Evolutionary conservation across 768 basidiomycete species (phyloP).

Genomic region (Myochromella boudieri): DNA sequence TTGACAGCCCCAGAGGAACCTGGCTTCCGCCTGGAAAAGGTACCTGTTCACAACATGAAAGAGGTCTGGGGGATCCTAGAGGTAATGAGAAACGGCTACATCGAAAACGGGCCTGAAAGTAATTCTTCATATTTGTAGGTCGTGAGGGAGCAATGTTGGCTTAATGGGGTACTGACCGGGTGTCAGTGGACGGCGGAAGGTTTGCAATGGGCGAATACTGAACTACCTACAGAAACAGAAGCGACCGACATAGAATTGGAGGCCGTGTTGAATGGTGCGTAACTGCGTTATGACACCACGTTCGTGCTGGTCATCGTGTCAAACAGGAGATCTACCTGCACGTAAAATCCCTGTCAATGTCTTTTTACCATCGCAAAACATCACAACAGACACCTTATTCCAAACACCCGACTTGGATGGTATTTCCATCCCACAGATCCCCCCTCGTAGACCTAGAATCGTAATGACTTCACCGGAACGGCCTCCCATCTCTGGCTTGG

Average conservation of each 20-base stretch:
- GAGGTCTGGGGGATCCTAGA: constrained; percentile 78
- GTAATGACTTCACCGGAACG: constrained; percentile 68
- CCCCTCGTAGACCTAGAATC: constrained; percentile 49
- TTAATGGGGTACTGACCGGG: constrained; percentile 67
- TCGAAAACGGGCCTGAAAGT: not conserved
- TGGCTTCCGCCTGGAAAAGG: constrained; percentile 68
- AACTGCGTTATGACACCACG: not conserved
- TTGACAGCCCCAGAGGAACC: constrained; percentile 72
- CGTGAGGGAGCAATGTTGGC: constrained; percentile 82
- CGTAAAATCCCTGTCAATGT: constrained; percentile 74
- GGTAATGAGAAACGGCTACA: no score
- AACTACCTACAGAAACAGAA: constrained; percentile 30
- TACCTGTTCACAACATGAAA: constrained; percentile 70
- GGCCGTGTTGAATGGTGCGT: constrained; percentile 61
- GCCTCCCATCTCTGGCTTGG: constrained; percentile 60
- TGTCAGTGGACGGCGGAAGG: constrained; percentile 66
- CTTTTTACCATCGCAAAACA: constrained; percentile 48
- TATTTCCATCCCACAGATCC: constrained; percentile 32
- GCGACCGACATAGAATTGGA: constrained; percentile 57
- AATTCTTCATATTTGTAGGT: constrained; percentile 41
- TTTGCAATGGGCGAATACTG: constrained; percentile 24
- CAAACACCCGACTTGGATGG: constrained; percentile 38
- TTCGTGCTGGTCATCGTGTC: constrained; percentile 8
- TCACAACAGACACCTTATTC: constrained; percentile 40
- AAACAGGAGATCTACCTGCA: constrained; percentile 50